These are phyloP conservation scores for Trapa incisa DNA, from an alignment of 345 rosid genomes.

Conservation along the genomic window DNA sequence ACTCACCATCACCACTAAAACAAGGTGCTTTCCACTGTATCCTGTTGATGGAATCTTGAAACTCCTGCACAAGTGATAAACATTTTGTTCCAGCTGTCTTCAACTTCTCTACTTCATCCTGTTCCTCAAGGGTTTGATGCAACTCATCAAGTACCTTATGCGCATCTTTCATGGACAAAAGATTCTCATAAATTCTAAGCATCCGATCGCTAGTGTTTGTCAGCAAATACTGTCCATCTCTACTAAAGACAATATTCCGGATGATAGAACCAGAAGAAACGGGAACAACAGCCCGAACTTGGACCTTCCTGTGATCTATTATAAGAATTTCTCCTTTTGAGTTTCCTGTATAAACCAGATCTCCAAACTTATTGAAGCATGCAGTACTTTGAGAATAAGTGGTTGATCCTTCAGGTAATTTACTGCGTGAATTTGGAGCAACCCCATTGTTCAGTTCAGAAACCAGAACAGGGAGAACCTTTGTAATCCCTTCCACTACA, in stretches of 20 bases:
- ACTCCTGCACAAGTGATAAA: conserved; percentile 72
- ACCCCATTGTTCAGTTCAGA: conserved; percentile 46
- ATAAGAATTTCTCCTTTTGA: conserved; percentile 93
- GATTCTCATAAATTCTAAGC: conserved; percentile 85
- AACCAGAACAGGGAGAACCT: conserved; percentile 51
- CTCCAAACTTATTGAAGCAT: conserved; percentile 88
- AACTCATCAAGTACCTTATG: conserved; percentile 33
- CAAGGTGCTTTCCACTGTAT: conserved; percentile 99
- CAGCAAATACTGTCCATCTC: conserved; percentile 83
- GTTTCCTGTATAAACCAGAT: conserved; percentile 87
- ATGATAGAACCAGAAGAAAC: conserved; percentile 61
- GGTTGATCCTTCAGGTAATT: conserved; percentile 46
- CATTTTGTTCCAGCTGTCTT: conserved; percentile 72
- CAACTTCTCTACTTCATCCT: conserved; percentile 54
- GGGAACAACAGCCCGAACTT: conserved; percentile 58
- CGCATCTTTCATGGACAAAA: conserved; percentile 63
- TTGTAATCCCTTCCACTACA: conserved; percentile 49
- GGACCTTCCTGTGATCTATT: conserved; percentile 52
- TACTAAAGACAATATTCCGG: conserved; percentile 76
- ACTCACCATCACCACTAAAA: conserved; percentile 97
- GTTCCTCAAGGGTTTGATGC: conserved; percentile 33
- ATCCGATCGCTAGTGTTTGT: conserved; percentile 92
- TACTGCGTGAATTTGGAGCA: conserved; percentile 55
- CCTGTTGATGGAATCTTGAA: conserved; percentile 92
- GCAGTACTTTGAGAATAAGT: conserved; percentile 80